phyloP scores from a whole-genome alignment of 208 protist genomes.

The Phytomonas francai region DNA sequence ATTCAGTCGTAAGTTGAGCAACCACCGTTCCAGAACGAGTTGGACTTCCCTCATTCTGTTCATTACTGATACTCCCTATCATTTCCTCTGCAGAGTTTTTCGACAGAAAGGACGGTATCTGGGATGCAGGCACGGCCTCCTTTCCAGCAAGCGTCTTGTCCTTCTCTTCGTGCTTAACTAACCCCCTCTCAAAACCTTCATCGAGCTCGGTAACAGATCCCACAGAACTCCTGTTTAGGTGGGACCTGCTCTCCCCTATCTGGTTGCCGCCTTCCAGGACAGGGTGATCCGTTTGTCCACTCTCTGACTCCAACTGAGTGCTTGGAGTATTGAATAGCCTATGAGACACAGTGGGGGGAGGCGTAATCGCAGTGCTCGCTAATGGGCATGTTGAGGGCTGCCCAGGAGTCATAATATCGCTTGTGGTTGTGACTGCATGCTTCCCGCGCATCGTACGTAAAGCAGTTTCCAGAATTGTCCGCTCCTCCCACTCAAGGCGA shows the following conservation, averaged over 20 bases:
- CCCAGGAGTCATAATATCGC: background rate
- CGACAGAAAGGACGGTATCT: background rate
- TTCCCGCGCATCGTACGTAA: conserved; percentile 22
- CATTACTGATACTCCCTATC: background rate
- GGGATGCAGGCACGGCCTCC: background rate
- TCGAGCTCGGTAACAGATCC: background rate
- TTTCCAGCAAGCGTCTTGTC: background rate
- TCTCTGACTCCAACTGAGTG: background rate
- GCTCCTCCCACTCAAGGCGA: conserved; percentile 35
- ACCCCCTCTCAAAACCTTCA: background rate
- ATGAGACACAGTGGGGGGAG: background rate
- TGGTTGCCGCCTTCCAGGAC: background rate
- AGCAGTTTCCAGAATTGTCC: conserved; percentile 26
- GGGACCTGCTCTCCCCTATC: background rate
- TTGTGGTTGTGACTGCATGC: background rate
- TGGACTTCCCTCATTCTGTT: background rate
- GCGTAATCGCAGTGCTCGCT: background rate
- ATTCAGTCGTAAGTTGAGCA: background rate
- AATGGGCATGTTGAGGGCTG: background rate
- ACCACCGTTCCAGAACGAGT: background rate
- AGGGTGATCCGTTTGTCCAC: background rate
- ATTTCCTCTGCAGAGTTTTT: background rate
- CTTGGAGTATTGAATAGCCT: background rate
- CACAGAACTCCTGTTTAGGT: background rate
- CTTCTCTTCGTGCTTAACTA: background rate